phyloP scores from a whole-genome alignment of 306 rosid species.

The Rosa multiflora region DNA sequence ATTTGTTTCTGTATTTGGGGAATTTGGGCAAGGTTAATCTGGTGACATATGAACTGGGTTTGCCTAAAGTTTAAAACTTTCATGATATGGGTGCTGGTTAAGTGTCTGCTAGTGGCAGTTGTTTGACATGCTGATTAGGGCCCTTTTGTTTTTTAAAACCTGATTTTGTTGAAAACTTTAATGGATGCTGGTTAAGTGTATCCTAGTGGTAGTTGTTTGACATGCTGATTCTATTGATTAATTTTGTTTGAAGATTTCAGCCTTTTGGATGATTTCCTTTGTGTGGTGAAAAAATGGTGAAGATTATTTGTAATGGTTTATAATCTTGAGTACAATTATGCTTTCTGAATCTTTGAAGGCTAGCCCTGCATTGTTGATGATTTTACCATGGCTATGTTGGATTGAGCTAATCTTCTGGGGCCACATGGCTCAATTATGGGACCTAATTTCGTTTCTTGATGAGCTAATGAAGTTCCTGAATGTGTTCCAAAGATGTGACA shows the following conservation, averaged over 20 bases:
- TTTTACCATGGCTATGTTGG: not conserved
- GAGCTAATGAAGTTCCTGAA: not conserved
- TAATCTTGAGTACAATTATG: not conserved
- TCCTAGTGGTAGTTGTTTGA: too few species aligned
- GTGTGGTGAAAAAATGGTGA: not conserved
- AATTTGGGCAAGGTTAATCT: not conserved
- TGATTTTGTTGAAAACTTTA: not conserved
- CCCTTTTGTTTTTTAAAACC: not conserved
- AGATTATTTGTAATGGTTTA: too few species aligned
- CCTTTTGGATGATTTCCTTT: not conserved
- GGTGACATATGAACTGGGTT: slow-evolving; percentile 11
- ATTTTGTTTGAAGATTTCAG: not conserved
- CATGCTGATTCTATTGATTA: too few species aligned
- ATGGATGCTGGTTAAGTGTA: too few species aligned
- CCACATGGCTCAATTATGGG: not conserved
- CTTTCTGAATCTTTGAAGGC: not conserved
- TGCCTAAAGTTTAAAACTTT: not conserved
- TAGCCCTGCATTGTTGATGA: not conserved
- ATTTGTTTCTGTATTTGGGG: not conserved
- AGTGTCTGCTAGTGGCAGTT: not conserved
- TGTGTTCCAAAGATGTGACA: not conserved
- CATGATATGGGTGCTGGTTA: not conserved
- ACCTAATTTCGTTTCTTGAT: not conserved
- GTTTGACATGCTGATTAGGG: not conserved
- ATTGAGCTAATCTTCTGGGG: not conserved